These are phyloP conservation scores for Cordyceps fumosorosea DNA, from an alignment of 2,329 filamentous ascomycete species.

Conservation along the genomic window DNA sequence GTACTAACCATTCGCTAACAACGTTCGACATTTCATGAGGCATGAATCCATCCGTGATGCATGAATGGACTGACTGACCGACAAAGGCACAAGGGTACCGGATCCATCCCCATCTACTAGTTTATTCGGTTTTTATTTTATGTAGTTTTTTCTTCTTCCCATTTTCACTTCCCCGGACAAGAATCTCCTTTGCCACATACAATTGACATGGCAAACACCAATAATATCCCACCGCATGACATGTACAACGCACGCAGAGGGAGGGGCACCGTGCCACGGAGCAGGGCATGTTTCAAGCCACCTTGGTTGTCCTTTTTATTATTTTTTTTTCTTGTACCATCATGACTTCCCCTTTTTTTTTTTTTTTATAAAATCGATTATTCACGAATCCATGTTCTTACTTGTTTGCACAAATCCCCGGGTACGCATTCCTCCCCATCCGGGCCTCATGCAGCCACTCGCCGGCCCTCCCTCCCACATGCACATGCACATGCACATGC, in stretches of 20 bases:
- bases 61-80: not conserved
- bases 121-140: not conserved
- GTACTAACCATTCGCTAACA: too few relatives aligned
- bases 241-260: not conserved
- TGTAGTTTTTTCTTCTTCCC: not conserved
- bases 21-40: too few relatives aligned
- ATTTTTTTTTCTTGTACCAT: not conserved
- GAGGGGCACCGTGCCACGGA: not conserved
- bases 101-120: not conserved
- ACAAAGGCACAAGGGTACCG: not conserved
- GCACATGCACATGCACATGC: too few relatives aligned
- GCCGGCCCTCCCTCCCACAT: not conserved
- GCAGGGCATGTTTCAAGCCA: conserved; percentile 10
- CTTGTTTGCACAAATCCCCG: not conserved
- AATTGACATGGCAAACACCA: not conserved
- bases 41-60: not conserved
- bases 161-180: not conserved
- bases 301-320: not conserved
- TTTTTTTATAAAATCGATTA: not conserved
- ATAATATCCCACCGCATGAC: not conserved
- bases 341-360: not conserved
- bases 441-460: not conserved
- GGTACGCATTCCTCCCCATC: conserved; percentile 2
- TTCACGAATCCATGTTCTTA: not conserved
- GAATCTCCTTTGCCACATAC: not conserved